These are phyloP conservation scores for Podospora australis DNA, from an alignment of 495 filamentous ascomycete species.

Conservation along the genomic window DNA sequence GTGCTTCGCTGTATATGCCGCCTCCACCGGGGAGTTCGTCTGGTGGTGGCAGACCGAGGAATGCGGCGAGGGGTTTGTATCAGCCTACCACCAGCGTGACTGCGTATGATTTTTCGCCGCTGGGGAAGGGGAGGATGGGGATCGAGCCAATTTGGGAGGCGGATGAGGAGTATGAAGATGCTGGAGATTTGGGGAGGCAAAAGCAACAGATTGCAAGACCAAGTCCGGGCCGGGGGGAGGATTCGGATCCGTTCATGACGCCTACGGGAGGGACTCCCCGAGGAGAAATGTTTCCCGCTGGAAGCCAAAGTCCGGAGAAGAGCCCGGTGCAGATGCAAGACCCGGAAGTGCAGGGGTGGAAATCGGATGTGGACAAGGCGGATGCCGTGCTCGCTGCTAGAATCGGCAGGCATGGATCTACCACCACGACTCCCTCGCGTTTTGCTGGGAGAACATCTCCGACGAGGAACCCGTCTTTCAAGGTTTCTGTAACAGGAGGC, in stretches of 20 bases:
- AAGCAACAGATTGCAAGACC: neutral
- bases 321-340: slow-evolving; percentile 26
- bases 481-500: neutral
- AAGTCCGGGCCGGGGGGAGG: slow-evolving; percentile 14
- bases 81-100: slow-evolving; percentile 21
- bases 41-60: slow-evolving; percentile 9
- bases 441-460: neutral
- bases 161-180: slow-evolving; percentile 66
- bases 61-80: slow-evolving; percentile 22
- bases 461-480: neutral
- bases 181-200: slow-evolving; percentile 7
- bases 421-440: slow-evolving; percentile 5
- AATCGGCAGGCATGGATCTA: slow-evolving; percentile 14
- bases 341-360: slow-evolving; percentile 55
- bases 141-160: slow-evolving; percentile 56
- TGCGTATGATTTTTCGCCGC: slow-evolving; percentile 18
- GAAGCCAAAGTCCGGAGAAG: slow-evolving; percentile 14
- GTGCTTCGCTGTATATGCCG: slow-evolving; percentile 14
- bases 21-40: slow-evolving; percentile 11
- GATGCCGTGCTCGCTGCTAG: slow-evolving; percentile 37
- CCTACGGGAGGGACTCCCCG: slow-evolving; percentile 17
- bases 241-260: slow-evolving; percentile 40
- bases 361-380: slow-evolving; percentile 52
- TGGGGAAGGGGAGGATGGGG: slow-evolving; percentile 11
- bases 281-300: slow-evolving; percentile 7